Percentiles rank a stretch among this genome's conserved stretches.
Conservation (phyloP, 805 yeast genomes). For the Nakazawaea wyomingensis region DNA sequence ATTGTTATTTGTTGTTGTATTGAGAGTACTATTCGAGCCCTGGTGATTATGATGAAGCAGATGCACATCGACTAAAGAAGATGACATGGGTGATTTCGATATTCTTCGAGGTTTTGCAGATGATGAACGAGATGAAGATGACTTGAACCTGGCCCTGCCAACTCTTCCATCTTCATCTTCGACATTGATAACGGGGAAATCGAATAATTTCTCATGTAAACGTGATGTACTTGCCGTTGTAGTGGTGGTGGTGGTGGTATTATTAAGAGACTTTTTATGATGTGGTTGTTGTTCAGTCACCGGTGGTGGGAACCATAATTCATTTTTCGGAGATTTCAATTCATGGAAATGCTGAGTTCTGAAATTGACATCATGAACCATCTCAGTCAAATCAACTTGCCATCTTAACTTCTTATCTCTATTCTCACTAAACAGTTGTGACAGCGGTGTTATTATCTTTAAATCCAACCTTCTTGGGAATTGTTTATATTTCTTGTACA, state of each 20-base stretch:
- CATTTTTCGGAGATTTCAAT: slow-evolving; percentile 41
- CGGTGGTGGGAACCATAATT: slow-evolving; percentile 43
- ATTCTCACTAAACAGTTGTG: slow-evolving; percentile 52
- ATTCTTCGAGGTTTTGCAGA: slow-evolving; percentile 2
- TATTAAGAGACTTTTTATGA: not conserved
- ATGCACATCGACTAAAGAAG: not conserved
- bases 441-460: slow-evolving; percentile 55
- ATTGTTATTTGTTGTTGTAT: no score
- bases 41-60: not conserved
- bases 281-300: not conserved
- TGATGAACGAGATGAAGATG: slow-evolving; percentile 2
- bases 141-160: slow-evolving; percentile 2
- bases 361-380: slow-evolving; percentile 54
- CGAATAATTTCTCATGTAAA: slow-evolving; percentile 22
- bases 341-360: slow-evolving; percentile 51
- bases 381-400: slow-evolving; percentile 62
- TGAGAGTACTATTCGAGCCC: not conserved
- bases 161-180: slow-evolving; percentile 9
- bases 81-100: slow-evolving; percentile 13
- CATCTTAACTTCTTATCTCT: slow-evolving; percentile 38
- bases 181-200: slow-evolving; percentile 16
- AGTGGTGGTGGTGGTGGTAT: slow-evolving; percentile 7
- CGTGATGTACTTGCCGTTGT: slow-evolving; percentile 13
- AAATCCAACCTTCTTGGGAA: slow-evolving; percentile 38
- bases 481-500: slow-evolving; percentile 48